A percentile compares a stretch with the other conserved stretches of the same genome.
phyloP scores from a whole-genome alignment of 768 basidiomycete species.

The Kwoniella botswanensis region DNA sequence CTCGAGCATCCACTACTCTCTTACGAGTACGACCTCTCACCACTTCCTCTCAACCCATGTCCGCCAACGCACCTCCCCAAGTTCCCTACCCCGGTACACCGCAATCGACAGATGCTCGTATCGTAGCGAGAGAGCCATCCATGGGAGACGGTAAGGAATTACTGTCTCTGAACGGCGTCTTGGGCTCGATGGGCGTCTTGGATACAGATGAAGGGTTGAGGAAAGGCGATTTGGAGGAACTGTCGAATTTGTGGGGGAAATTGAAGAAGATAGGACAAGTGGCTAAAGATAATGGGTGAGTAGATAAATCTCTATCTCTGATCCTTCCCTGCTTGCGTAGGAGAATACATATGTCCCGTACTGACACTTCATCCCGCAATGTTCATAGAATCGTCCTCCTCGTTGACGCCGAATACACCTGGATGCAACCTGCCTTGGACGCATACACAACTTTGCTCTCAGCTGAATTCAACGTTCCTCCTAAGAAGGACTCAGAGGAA shows the following conservation, averaged over 20 bases:
- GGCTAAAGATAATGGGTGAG: conserved; percentile 62
- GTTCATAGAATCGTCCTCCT: conserved; percentile 67
- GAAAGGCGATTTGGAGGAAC: conserved; percentile 65
- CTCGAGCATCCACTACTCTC: conserved; percentile 56
- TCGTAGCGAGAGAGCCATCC: conserved; percentile 63
- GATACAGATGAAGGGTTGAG: conserved; percentile 60
- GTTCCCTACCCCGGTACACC: conserved; percentile 47
- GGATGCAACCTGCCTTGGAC: conserved; percentile 77
- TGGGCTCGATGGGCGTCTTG: conserved; percentile 46
- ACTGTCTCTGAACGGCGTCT: conserved; percentile 38
- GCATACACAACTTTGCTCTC: conserved; percentile 75
- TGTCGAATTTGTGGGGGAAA: conserved; percentile 69
- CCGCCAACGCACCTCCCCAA: conserved; percentile 55
- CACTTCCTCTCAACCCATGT: conserved; percentile 35
- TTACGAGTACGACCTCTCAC: conserved; percentile 50
- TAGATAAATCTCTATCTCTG: conserved; percentile 4
- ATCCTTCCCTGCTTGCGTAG: not conserved
- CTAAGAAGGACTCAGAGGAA: conserved; percentile 16
- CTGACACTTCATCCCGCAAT: too few relatives aligned
- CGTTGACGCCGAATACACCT: conserved; percentile 80
- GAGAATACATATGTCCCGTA: not conserved
- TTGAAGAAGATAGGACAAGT: conserved; percentile 69
- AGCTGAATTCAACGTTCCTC: conserved; percentile 70
- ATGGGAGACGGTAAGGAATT: conserved; percentile 25
- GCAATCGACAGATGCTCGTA: conserved; percentile 60